These are phyloP conservation scores for Saturnispora quitensis DNA, from an alignment of 805 yeast genomes.

Conservation along the genomic window DNA sequence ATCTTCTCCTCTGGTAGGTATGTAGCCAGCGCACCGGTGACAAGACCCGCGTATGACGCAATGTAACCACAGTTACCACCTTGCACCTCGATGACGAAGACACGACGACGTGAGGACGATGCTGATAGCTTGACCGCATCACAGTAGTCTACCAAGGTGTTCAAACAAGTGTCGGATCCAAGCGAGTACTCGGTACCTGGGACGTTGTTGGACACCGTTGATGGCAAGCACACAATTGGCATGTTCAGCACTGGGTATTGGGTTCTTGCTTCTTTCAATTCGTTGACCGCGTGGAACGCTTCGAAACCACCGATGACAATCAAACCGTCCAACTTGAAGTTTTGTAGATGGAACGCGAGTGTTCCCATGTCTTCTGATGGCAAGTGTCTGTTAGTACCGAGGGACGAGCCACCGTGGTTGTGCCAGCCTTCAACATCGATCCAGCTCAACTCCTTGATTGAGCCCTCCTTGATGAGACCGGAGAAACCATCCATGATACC, in stretches of 20 bases:
- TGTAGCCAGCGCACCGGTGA: constrained; percentile 85
- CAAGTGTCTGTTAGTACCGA: constrained; percentile 87
- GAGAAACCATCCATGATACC: constrained; percentile 92
- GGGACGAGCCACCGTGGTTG: constrained; percentile 87
- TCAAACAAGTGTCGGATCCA: constrained; percentile 94
- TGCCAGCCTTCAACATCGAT: constrained; percentile 83
- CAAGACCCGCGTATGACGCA: constrained; percentile 76
- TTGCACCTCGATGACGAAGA: constrained; percentile 94
- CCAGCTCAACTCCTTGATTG: constrained; percentile 71
- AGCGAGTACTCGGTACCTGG: constrained; percentile 98
- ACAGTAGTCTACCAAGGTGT: constrained; percentile 83
- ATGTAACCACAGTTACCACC: constrained; percentile 96
- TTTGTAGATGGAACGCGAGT: constrained; percentile 88
- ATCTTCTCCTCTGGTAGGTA: constrained; percentile 87
- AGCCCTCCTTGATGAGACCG: constrained; percentile 85
- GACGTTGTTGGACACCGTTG: constrained; percentile 94
- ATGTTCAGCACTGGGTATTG: constrained; percentile 87
- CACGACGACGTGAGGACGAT: constrained; percentile 87
- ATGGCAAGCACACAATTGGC: constrained; percentile 90
- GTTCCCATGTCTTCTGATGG: constrained; percentile 84
- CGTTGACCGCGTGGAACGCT: constrained; percentile 80
- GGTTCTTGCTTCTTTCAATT: constrained; percentile 66
- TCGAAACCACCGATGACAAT: constrained; percentile 94
- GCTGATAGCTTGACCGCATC: constrained; percentile 94
- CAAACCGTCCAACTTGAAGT: constrained; percentile 78